A percentile compares a stretch with the other conserved stretches of the same genome.
These are phyloP conservation scores for Saccharomyces kudriavzevii DNA, from an alignment of 805 yeast genomes.

Conservation along the genomic window DNA sequence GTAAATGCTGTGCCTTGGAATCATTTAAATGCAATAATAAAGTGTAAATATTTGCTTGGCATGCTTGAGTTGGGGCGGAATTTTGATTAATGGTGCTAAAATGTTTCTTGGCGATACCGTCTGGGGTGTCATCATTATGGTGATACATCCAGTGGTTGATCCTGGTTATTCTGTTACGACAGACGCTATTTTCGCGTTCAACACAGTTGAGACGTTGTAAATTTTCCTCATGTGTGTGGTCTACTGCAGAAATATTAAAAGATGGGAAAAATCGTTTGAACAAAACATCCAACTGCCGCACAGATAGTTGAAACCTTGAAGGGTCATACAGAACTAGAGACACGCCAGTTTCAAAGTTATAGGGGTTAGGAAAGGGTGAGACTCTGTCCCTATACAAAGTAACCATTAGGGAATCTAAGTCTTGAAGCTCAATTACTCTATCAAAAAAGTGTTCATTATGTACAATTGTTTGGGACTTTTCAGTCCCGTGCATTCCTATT, in stretches of 20 bases:
- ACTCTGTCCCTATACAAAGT: conserved; percentile 19
- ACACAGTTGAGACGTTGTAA: conserved; percentile 1
- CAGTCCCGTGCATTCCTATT: neutral
- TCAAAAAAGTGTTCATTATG: conserved; percentile 5
- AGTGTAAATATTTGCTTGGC: conserved; percentile 21
- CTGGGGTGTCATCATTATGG: conserved; percentile 3
- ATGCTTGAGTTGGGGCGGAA: conserved; percentile 1
- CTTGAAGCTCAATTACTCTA: conserved; percentile 6
- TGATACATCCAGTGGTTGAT: conserved; percentile 29
- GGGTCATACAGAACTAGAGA: conserved; percentile 16
- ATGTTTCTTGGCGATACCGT: neutral
- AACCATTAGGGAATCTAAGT: conserved; percentile 11
- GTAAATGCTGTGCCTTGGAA: neutral
- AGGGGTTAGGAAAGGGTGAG: conserved; percentile 7
- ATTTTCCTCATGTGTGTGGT: conserved; percentile 3
- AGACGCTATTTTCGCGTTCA: conserved; percentile 3
- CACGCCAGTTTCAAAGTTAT: conserved; percentile 21
- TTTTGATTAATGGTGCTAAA: neutral
- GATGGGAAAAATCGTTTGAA: conserved; percentile 20
- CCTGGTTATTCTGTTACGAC: conserved; percentile 16
- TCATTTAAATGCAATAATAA: conserved; percentile 21
- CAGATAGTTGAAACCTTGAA: neutral
- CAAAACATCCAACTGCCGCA: conserved; percentile 11
- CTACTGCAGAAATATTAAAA: conserved; percentile 18
- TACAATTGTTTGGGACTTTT: neutral